Evolutionary conservation across 768 basidiomycete species (phyloP), one percentile per base, ranked within the genome.

Genomic region (Tylopilus rubrobrunneus): DNA sequence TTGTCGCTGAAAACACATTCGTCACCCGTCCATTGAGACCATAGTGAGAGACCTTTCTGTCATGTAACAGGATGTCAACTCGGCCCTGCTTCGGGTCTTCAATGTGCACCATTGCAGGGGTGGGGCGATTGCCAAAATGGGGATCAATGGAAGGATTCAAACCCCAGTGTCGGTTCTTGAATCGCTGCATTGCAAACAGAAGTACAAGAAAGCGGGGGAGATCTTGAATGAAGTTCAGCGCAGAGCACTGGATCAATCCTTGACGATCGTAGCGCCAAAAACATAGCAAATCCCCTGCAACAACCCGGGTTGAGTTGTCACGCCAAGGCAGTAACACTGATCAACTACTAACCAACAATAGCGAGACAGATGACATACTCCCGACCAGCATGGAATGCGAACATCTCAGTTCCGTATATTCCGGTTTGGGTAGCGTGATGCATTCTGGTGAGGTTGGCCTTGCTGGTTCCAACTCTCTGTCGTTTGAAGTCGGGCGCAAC

Each of bases 261-360:
- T 55, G 46, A 29, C 43, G 46, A 45, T 58, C 49, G 4, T 51
- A 58, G n/a, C 25, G 47, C 57, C 48, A 56, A 19, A 58, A 8
- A 7, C 4, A 11, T 7, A 48, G 1, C 7, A 37, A 9, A 47
- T 17, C 11, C 21, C 46, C 46, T 47, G 31, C 14, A 2, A 4
- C 46, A 17, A 25, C 33, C 36, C 17, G 7, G 17, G 36, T 37
- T 5, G 15, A 37, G 17, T 6, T 17, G 17, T 37, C 25, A 25
- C 3, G 25, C 25, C 25, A 25, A 25, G 25, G 25, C 25, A 25
- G 25, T 25, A 25, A 25, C 25, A 5, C 5, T 25, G 25, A n/a
- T n/a, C n/a, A n/a, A n/a, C n/a, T n/a, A n/a, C n/a, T n/a, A n/a
- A n/a, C n/a, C n/a, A 2, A 25, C 43, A 5, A 51, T 15, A 8